Evolutionary conservation across 2,329 filamentous ascomycete species (phyloP), one percentile per base, ranked within the genome.

Genomic region (Penicillium oxalicum): DNA sequence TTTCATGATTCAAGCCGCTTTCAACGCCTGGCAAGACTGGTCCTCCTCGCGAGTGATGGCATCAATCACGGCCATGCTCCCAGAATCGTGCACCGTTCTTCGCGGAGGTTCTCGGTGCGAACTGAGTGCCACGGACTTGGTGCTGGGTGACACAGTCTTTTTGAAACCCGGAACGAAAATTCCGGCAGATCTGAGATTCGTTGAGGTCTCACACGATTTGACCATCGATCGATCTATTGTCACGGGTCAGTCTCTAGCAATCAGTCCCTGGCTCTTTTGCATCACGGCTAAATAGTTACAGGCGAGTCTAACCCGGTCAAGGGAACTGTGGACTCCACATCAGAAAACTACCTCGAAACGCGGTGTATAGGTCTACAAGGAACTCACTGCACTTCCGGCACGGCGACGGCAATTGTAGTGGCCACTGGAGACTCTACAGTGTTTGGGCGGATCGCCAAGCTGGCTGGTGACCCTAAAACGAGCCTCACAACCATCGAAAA

Each of bases 41-140:
- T 88, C 85, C 2, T 86, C 84, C 0, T 85, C 80, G 1, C 74
- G 83, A 4, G 86, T 89, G 47, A 91, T 91, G 87, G 80, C 82
- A 13, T 88, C 84, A 0, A 91, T 91, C 63, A 87, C 83, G 41
- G 84, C 79, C 13, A 87, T 91, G 86, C 74, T 91, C n/a, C 87
- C 87, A 0, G 86, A 88, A 57, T 76, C 82, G 50, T 88, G 83
- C 58, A 71, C 83, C 26, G 75, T 86, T 6, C 68, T 86, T 5
- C 79, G 86, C 18, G 79, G 87, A 54, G 78, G 81, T 1, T 60
- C 64, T 33, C 49, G 45, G 9, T 34, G 9, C 26, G 41, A 44
- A 13, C 18, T 44, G 7, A 32, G 33, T 12, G 33, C 32, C n/a
- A 44, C 41, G 0, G 45, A 81, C 44, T 74, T 84, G 2, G 80